These are phyloP conservation scores for Colletotrichum chrysophilum DNA, from an alignment of 2,329 filamentous ascomycete genomes.

Conservation along the genomic window DNA sequence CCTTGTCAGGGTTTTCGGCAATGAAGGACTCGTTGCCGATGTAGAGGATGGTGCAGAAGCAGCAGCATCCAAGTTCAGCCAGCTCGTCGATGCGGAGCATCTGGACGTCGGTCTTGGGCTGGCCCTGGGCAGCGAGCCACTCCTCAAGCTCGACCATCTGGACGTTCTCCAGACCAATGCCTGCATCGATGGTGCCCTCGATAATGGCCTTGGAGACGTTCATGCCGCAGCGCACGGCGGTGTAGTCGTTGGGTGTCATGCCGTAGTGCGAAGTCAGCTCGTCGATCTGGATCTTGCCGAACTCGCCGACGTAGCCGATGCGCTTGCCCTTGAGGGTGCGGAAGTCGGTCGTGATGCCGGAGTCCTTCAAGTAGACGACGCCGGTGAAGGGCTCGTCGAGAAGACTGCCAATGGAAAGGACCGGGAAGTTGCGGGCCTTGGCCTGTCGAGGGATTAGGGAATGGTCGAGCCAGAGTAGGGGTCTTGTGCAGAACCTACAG, in stretches of 20 bases:
- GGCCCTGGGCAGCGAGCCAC: constrained; percentile 70
- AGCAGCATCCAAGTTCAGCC: constrained; percentile 81
- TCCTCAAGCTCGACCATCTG: constrained; percentile 85
- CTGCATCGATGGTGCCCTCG: constrained; percentile 74
- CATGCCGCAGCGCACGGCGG: constrained; percentile 80
- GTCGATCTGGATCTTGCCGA: constrained; percentile 85
- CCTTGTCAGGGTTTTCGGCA: constrained; percentile 67
- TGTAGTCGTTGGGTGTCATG: constrained; percentile 76
- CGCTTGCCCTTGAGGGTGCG: constrained; percentile 76
- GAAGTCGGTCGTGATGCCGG: constrained; percentile 78
- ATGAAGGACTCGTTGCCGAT: constrained; percentile 79
- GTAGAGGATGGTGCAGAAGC: constrained; percentile 83
- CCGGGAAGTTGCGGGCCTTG: constrained; percentile 77
- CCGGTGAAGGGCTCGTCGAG: constrained; percentile 83
- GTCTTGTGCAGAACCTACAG: constrained; percentile 48
- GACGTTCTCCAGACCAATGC: constrained; percentile 79
- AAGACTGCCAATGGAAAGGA: constrained; percentile 74
- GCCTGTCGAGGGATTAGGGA: constrained; percentile 49
- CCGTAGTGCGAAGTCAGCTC: constrained; percentile 80
- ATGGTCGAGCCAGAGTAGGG: accelerated
- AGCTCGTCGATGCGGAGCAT: constrained; percentile 85
- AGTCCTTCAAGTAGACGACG: constrained; percentile 76
- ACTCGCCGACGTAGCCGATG: constrained; percentile 82
- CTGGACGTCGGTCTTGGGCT: constrained; percentile 71
- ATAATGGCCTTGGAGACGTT: constrained; percentile 81